Base-by-base conservation (phyloP, 2,329 filamentous ascomycete genomes). In the Myriosclerotinia curreyana region DNA sequence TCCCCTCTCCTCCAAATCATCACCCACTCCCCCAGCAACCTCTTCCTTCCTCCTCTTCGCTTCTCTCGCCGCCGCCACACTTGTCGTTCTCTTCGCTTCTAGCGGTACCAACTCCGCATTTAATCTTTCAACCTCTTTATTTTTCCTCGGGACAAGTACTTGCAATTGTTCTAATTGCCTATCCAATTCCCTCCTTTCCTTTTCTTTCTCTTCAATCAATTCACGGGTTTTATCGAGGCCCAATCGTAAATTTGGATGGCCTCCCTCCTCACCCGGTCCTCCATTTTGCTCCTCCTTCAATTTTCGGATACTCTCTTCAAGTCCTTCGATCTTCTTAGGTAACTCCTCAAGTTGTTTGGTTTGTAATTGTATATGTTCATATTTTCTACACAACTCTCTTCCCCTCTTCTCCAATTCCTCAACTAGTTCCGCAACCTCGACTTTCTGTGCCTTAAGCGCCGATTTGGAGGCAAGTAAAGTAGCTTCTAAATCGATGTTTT, bases 401-500 rank as follows among this genome's bases (percentile, higher is more conserved):
- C 85, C 87, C 66, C 83, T 83, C 61, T 74, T 76, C 74, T 96
- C 91, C 69, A 97, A 82, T 66, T 89, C 86, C 28, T 80, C 77
- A 20, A 96, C 86, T 79, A 94, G 84, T 49, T 84, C 82, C 14
- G 86, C 85, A 2, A 96, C 91, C 66, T 93, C 88, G 20, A 83
- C 81, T 78, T 98, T 98, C 72, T 90, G 86, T 50, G 84, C 83
- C 75, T 95, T 92, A 42, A 98, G 82, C 56, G 85, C 83, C 20
- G 85, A 85, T 75, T 98, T 98, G 64, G 86, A 80, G 15, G 85
- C 83, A 4, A 81, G 82, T 20, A 91, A 79, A 66, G 91, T 87
- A 64, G 83, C 80, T 74, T 95, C 91, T 31, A 96, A 78, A 64
- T 88, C 86, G 55, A 88, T 79, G 74, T 97, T 98, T 74, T 98